Base-by-base conservation (phyloP, 495 filamentous ascomycete genomes). In the Aspergillus sparsus region DNA sequence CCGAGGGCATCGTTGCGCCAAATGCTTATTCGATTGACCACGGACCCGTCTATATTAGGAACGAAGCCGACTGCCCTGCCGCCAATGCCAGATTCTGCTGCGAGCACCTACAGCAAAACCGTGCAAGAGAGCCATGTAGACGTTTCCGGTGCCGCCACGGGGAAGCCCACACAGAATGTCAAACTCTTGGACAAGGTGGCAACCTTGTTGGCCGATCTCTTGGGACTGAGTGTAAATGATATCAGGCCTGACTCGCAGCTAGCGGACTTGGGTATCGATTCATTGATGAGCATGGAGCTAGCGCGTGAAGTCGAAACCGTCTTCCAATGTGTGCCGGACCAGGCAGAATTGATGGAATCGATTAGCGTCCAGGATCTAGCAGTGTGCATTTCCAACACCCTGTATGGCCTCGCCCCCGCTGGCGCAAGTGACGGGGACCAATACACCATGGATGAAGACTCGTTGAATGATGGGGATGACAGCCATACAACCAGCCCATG, bases 191-290 rank as follows among this genome's bases (percentile, higher is more conserved):
- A 68, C 1, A 21, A 57, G 13, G 27, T 57, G 27, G 21, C 7
- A 11, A 16, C 18, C 8, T 3, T 57, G 6, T 7, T 62, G 3
- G 49, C 60, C 6, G 39, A 64, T 10, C n/a, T 82, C 2, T 74
- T 74, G 16, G 79, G 80, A 0, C 47, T 82, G 0, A 76, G 80
- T 27, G 33, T 61, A 0, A 49, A 66, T 0, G 74, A 79, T 18
- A 78, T 84, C 12, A 55, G 63, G 6, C 36, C 57, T 31, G 66
- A 74, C 16, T 61, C 58, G 0, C 63, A 71, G 2, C 68, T 83
- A 13, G 73, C 71, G 3, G 76, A 83, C 5, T n/a, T 83, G 7
- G 81, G 82, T 0, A 80, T 85, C 12, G 82, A 85, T 49, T 85
- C 81, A 0, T 66, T 85, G 0, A 71, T 82, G 62, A 76, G 74